Base-by-base conservation (phyloP, 495 filamentous ascomycete genomes). In the Penicillium atrosanguineum region DNA sequence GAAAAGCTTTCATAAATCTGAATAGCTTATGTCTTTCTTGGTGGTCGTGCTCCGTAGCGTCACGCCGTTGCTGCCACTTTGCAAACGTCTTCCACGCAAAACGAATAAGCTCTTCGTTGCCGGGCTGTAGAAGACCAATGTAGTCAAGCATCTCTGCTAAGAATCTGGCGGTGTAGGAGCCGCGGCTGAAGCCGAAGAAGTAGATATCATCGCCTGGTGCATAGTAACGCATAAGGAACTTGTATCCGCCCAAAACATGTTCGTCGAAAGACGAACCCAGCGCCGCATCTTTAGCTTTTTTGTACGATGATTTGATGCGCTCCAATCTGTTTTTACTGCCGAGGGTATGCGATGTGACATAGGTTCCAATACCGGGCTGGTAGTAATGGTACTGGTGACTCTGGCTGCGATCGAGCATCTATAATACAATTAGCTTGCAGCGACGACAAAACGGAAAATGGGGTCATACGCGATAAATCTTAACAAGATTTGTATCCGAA, bases 51-150 rank as follows among this genome's bases (percentile, higher is more conserved):
- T 76, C 69, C 0, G 75, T 76, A 29, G 73, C 72, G 11, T 79
- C 80, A 21, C 80, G 74, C 0, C 88, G 79, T 53, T 82, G 79
- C 64, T 94, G 87, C 88, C 89, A 94, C 53, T 84, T 86, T 26
- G 84, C 79, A 59, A 94, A 94, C 0, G 89, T 89, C 68, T 91
- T 90, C 89, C 89, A 92, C 1, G 87, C 90, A 57, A 95, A 95
- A 0, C 75, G 71, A n/a, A 87, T 80, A 81, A 93, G 85, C 56
- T 93, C 90, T 61, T 95, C 89, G 56, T 95, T 95, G 3, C 89
- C 90, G 45, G 82, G 79, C 18, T 82, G 85, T 0, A 93, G 75
- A 6, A 93, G 74, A 4, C 90, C 89, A 41, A 94, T 79, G 51
- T 87, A 85, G 55, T 91, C 86, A 11, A 95, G 76, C 90, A 94